These are phyloP conservation scores for Phytophthora agathidicida DNA, from an alignment of 352 stramenopile genomes.

Conservation along the genomic window DNA sequence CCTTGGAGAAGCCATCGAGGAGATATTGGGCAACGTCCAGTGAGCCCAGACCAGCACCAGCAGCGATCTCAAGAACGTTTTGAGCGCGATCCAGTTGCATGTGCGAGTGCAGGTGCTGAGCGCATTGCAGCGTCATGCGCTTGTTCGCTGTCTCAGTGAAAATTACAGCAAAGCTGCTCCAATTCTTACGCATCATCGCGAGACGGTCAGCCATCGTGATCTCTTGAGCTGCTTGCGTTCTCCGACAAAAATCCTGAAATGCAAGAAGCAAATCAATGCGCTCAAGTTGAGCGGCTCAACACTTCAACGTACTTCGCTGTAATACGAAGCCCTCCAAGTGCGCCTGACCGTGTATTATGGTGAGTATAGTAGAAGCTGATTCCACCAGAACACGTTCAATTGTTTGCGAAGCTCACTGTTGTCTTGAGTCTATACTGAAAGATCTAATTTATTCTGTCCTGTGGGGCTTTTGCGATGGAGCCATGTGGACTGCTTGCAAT, in stretches of 20 bases:
- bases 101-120: constrained; percentile 46
- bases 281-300: too few species aligned
- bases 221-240: background rate
- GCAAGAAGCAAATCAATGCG: too few species aligned
- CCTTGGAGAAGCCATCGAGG: constrained; percentile 8
- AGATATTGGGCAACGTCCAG: constrained; percentile 34
- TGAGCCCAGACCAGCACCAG: constrained; percentile 46
- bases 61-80: constrained; percentile 51
- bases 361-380: too few species aligned
- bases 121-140: constrained; percentile 47
- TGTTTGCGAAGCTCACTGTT: too few species aligned
- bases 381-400: too few species aligned
- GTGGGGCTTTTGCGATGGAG: too few species aligned
- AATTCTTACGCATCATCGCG: constrained; percentile 28
- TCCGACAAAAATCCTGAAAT: background rate
- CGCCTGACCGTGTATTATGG: too few species aligned
- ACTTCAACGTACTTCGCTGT: too few species aligned
- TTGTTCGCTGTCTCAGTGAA: constrained; percentile 60
- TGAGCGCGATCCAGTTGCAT: constrained; percentile 47
- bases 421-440: too few species aligned
- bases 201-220: constrained; percentile 1
- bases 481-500: too few species aligned
- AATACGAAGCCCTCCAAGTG: too few species aligned
- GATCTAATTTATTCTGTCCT: too few species aligned
- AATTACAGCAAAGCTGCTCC: constrained; percentile 36